phyloP scores from a whole-genome alignment of 768 basidiomycete genomes.

The Podaxis rugospora region DNA sequence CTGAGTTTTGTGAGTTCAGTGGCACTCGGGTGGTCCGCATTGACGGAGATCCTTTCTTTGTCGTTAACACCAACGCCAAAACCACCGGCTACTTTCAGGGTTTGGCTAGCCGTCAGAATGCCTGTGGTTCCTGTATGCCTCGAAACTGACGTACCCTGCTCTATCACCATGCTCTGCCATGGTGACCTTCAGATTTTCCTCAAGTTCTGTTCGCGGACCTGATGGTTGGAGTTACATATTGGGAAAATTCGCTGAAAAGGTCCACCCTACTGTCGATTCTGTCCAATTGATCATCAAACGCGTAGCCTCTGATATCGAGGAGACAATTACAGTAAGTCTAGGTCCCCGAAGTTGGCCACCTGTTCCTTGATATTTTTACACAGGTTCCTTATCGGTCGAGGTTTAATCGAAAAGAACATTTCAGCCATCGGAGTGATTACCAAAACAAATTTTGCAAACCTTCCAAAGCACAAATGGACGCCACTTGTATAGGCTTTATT shows the following conservation, averaged over 20 bases:
- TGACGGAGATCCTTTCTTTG: conserved; percentile 49
- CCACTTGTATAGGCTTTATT: conserved; percentile 26
- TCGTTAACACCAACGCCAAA: conserved; percentile 50
- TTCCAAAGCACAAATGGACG: conserved; percentile 44
- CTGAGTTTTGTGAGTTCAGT: conserved; percentile 25
- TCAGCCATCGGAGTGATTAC: neutral
- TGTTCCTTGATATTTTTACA: neutral
- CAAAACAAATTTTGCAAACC: neutral
- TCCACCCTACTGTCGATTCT: conserved; percentile 46
- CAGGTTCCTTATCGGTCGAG: conserved; percentile 59
- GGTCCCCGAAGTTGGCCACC: neutral
- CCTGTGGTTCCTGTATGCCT: neutral
- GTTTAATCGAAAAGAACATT: conserved; percentile 22
- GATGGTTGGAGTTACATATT: conserved; percentile 38
- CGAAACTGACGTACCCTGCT: too few relatives aligned
- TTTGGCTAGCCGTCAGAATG: conserved; percentile 44
- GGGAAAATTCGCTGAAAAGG: conserved; percentile 53
- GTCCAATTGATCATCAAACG: conserved; percentile 45
- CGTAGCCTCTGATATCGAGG: conserved; percentile 24
- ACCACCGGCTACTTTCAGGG: conserved; percentile 51
- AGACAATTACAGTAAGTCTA: conserved; percentile 41
- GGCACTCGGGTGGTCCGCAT: conserved; percentile 53
- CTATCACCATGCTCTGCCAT: neutral
- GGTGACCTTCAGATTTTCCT: conserved; percentile 34
- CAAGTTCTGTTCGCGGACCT: conserved; percentile 32